Conservation (phyloP, 495 filamentous ascomycete genomes). For the Lophiotrema nucula region DNA sequence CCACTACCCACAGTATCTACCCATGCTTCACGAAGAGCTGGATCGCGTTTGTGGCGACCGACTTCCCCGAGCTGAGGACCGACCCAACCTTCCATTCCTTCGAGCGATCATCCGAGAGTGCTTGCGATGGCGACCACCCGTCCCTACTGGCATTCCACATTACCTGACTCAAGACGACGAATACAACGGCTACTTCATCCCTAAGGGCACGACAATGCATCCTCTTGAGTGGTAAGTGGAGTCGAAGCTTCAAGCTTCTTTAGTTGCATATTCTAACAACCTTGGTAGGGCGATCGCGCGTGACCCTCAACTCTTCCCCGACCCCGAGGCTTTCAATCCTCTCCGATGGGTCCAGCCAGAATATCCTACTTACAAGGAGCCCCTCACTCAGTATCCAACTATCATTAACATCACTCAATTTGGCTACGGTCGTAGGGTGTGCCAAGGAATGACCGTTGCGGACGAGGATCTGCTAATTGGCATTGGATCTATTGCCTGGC, state of each 20-base stretch:
- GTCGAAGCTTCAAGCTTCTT: background rate
- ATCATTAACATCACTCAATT: slow-evolving; percentile 57
- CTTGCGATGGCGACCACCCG: slow-evolving; percentile 60
- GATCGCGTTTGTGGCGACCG: slow-evolving; percentile 50
- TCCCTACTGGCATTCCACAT: slow-evolving; percentile 51
- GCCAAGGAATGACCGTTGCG: slow-evolving; percentile 57
- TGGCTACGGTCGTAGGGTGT: slow-evolving; percentile 61
- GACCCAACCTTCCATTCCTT: slow-evolving; percentile 44
- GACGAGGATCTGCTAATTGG: slow-evolving; percentile 56
- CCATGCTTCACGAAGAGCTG: slow-evolving; percentile 54
- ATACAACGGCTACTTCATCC: slow-evolving; percentile 58
- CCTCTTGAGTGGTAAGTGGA: slow-evolving; percentile 47
- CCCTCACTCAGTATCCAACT: slow-evolving; percentile 53
- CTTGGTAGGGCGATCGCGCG: slow-evolving; percentile 37
- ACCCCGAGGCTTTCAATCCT: slow-evolving; percentile 42
- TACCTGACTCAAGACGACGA: slow-evolving; percentile 52
- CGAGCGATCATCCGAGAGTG: slow-evolving; percentile 61
- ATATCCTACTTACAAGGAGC: slow-evolving; percentile 56
- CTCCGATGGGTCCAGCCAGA: slow-evolving; percentile 41
- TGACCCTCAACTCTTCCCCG: slow-evolving; percentile 37
- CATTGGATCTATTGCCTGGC: slow-evolving; percentile 61
- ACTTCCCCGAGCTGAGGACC: slow-evolving; percentile 36
- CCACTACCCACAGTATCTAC: slow-evolving; percentile 57
- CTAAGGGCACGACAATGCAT: slow-evolving; percentile 56
- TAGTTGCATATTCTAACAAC: slow-evolving; percentile 9